A percentile compares a stretch with the other conserved stretches of the same genome.
Evolutionary conservation across 106 monocot genomes (phyloP).

Genomic region (Apostasia shenzhenica): DNA sequence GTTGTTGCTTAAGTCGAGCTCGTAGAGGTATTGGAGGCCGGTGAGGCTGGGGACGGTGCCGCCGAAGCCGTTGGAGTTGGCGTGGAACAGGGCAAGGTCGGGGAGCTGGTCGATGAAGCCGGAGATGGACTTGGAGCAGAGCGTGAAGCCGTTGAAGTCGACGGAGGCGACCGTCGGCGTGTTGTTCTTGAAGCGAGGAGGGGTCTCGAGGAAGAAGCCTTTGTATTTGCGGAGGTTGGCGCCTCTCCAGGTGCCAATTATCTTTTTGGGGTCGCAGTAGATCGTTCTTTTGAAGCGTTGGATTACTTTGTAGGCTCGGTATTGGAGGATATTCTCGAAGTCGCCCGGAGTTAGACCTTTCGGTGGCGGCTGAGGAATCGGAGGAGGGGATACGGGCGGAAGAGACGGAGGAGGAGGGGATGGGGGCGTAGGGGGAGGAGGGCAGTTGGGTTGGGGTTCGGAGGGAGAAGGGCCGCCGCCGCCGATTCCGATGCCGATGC

Average conservation of each 20-base stretch:
- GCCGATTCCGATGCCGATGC: constrained; percentile 5
- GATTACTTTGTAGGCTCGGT: neutral
- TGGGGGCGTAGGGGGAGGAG: neutral
- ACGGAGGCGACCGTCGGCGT: no score
- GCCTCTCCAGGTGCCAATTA: no score
- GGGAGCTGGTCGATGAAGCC: constrained; percentile 36
- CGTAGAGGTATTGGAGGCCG: constrained; percentile 36
- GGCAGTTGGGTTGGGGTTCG: neutral
- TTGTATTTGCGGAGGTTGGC: no score
- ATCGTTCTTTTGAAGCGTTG: neutral
- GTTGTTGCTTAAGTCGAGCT: constrained; percentile 67
- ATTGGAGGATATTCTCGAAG: constrained; percentile 3
- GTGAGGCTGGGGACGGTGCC: constrained; percentile 40
- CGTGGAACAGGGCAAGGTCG: constrained; percentile 54
- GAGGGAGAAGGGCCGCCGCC: neutral
- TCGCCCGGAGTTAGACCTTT: neutral
- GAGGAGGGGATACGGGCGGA: no score
- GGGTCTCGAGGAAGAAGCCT: no score
- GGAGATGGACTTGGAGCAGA: no score
- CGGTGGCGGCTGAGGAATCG: neutral
- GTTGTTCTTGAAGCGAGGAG: no score
- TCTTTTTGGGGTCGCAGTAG: neutral
- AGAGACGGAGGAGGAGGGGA: neutral
- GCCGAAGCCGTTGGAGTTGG: constrained; percentile 54
- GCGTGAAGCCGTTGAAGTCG: no score